Conservation (phyloP, 2,329 filamentous ascomycete species). For the Talaromyces islandicus region DNA sequence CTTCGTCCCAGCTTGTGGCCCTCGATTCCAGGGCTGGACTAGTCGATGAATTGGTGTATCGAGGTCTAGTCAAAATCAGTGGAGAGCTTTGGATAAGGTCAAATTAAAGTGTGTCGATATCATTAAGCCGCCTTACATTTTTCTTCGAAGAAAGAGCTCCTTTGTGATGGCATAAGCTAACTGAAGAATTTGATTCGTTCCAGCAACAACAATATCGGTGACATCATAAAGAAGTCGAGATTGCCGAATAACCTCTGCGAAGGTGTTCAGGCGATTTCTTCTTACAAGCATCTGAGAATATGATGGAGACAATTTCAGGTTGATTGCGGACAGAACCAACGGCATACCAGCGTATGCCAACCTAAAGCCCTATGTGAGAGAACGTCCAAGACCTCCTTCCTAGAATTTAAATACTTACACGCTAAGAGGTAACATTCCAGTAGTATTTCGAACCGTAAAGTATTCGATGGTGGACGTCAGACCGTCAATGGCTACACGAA, state of each 20-base stretch:
- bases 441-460: slow-evolving; percentile 41
- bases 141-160: slow-evolving; percentile 17
- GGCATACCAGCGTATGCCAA: slow-evolving; percentile 23
- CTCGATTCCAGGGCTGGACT: not conserved
- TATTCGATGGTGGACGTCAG: slow-evolving; percentile 45
- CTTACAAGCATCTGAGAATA: slow-evolving; percentile 12
- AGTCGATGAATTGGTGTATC: not conserved
- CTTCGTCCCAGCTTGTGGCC: slow-evolving; percentile 19
- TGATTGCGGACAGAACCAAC: slow-evolving; percentile 21
- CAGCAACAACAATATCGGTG: slow-evolving; percentile 19
- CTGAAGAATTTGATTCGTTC: slow-evolving; percentile 20
- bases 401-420: slow-evolving; percentile 30
- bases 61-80: not conserved
- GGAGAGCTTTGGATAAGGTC: not conserved
- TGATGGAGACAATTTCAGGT: slow-evolving; percentile 21
- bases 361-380: slow-evolving; percentile 5
- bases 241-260: slow-evolving; percentile 20
- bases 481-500: slow-evolving; percentile 41
- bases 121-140: not conserved
- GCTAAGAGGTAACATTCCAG: slow-evolving; percentile 44
- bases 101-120: not conserved
- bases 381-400: not conserved
- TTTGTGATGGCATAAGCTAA: slow-evolving; percentile 20
- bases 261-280: slow-evolving; percentile 15
- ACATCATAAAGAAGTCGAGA: slow-evolving; percentile 21